phyloP scores from a whole-genome alignment of 2,329 filamentous ascomycete species.

The Colletotrichum sp. region DNA sequence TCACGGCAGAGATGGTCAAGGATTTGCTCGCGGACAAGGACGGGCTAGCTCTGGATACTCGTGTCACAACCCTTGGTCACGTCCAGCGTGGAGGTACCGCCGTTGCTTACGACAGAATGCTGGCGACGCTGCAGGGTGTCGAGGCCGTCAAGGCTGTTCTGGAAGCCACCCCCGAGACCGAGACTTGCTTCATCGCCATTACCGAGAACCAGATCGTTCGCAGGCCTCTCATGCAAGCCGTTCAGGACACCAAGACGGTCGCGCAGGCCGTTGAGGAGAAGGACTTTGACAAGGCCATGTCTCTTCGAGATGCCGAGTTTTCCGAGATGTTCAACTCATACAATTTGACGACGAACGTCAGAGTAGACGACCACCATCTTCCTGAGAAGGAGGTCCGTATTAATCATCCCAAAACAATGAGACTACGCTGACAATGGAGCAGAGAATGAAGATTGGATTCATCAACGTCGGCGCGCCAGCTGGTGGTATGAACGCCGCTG shows the following conservation, averaged over 20 bases:
- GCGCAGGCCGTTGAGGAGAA: slow-evolving; percentile 81
- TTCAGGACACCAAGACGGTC: slow-evolving; percentile 84
- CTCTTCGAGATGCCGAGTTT: slow-evolving; percentile 89
- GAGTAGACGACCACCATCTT: slow-evolving; percentile 70
- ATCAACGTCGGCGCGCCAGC: slow-evolving; percentile 97
- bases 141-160: slow-evolving; percentile 93
- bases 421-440: slow-evolving; percentile 31
- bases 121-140: slow-evolving; percentile 90
- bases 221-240: slow-evolving; percentile 87
- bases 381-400: slow-evolving; percentile 71
- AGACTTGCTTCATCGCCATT: slow-evolving; percentile 94
- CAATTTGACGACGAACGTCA: slow-evolving; percentile 85
- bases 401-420: neutral
- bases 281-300: slow-evolving; percentile 88
- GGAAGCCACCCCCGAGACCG: slow-evolving; percentile 85
- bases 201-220: slow-evolving; percentile 97
- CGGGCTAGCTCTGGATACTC: slow-evolving; percentile 83
- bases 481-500: slow-evolving; percentile 97
- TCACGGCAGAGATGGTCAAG: slow-evolving; percentile 82
- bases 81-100: slow-evolving; percentile 95
- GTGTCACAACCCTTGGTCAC: slow-evolving; percentile 93
- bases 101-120: slow-evolving; percentile 92
- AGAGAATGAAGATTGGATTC: slow-evolving; percentile 93
- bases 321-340: slow-evolving; percentile 91
- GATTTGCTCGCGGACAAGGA: slow-evolving; percentile 81